Percentiles rank a stretch among this genome's conserved stretches.
Conservation (phyloP, 495 filamentous ascomycete species). For the Cladorrhinum samala region DNA sequence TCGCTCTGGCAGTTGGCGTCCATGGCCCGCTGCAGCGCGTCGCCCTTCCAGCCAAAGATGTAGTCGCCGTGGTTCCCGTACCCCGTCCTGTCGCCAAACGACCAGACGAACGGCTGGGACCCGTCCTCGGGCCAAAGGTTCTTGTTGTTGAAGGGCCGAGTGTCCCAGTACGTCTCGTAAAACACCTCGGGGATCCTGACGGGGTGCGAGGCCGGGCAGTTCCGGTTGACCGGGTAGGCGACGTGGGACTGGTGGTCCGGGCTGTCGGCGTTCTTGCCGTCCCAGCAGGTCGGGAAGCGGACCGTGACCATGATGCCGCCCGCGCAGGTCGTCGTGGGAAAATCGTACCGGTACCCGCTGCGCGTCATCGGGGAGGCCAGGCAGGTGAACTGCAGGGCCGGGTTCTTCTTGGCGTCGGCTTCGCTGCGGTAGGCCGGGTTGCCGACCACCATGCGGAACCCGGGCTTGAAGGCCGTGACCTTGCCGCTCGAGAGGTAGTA, state of each 20-base stretch:
- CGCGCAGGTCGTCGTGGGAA: constrained; percentile 29
- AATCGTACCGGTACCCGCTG: constrained; percentile 20
- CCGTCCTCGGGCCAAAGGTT: constrained; percentile 36
- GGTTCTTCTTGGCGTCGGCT: constrained; percentile 25
- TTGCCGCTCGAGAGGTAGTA: constrained; percentile 34
- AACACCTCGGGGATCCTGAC: constrained; percentile 33
- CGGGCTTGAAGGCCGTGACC: constrained; percentile 41
- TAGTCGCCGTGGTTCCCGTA: constrained; percentile 38
- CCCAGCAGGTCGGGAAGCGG: constrained; percentile 25
- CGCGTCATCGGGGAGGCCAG: constrained; percentile 22
- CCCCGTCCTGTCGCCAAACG: constrained; percentile 33
- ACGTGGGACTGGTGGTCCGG: constrained; percentile 38
- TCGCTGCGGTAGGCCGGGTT: constrained; percentile 38
- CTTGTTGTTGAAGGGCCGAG: constrained; percentile 33
- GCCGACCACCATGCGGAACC: constrained; percentile 69
- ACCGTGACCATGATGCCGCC: constrained; percentile 35
- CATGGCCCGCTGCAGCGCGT: constrained; percentile 34
- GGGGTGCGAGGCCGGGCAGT: constrained; percentile 28
- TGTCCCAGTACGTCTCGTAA: constrained; percentile 40
- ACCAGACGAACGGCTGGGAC: constrained; percentile 43
- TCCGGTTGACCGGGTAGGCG: constrained; percentile 28
- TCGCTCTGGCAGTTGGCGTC: constrained; percentile 33
- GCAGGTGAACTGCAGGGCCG: constrained; percentile 33
- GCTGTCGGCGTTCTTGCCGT: constrained; percentile 22
- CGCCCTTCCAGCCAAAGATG: constrained; percentile 30